phyloP scores from a whole-genome alignment of 2,329 filamentous ascomycete species.

The Claviceps monticola region DNA sequence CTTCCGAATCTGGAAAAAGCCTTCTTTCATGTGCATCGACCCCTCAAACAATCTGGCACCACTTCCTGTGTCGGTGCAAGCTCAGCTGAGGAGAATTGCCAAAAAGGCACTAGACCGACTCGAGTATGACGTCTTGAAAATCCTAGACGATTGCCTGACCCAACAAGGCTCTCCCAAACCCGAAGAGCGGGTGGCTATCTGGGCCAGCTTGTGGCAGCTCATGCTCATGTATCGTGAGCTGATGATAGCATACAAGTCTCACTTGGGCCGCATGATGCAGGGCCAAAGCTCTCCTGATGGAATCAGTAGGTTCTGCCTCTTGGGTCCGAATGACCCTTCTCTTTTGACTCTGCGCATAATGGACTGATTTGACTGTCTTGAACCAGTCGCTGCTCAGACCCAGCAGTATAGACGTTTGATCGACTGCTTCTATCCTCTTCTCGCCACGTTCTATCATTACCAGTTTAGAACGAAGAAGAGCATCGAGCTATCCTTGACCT shows the following conservation, averaged over 20 bases:
- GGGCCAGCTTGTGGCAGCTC: slow-evolving; percentile 35
- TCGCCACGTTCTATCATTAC: slow-evolving; percentile 26
- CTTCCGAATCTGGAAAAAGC: slow-evolving; percentile 34
- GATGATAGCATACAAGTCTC: slow-evolving; percentile 16
- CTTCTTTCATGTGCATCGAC: slow-evolving; percentile 27
- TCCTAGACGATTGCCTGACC: slow-evolving; percentile 24
- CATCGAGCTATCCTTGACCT: slow-evolving; percentile 24
- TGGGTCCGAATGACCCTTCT: too few species aligned
- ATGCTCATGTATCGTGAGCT: slow-evolving; percentile 35
- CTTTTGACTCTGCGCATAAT: background rate
- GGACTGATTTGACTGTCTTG: background rate
- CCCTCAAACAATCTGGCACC: slow-evolving; percentile 22
- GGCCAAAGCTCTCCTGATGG: slow-evolving; percentile 11
- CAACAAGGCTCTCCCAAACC: slow-evolving; percentile 25
- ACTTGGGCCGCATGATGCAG: slow-evolving; percentile 13
- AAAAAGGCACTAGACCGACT: slow-evolving; percentile 21
- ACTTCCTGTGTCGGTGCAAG: slow-evolving; percentile 26
- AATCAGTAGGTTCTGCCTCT: slow-evolving; percentile 6
- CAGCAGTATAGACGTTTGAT: slow-evolving; percentile 15
- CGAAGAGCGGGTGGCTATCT: slow-evolving; percentile 29
- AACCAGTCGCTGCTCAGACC: slow-evolving; percentile 9
- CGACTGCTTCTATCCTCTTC: slow-evolving; percentile 23
- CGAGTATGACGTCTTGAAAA: slow-evolving; percentile 26
- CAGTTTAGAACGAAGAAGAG: slow-evolving; percentile 28
- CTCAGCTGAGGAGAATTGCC: slow-evolving; percentile 26